Evolutionary conservation across 2,329 filamentous ascomycete species (phyloP).

Genomic region (Scorias spongiosa): DNA sequence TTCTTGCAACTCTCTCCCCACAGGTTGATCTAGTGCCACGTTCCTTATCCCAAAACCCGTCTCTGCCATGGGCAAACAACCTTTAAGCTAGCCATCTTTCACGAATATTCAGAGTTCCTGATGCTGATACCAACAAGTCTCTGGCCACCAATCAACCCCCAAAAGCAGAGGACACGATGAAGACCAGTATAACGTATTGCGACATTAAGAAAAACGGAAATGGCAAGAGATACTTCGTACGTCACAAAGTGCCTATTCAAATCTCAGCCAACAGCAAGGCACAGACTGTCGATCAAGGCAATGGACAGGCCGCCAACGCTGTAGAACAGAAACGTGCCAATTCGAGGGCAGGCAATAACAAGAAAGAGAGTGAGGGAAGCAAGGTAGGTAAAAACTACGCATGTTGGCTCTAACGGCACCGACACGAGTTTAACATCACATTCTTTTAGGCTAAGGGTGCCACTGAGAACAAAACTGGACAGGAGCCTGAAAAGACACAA

Average conservation of each 20-base stretch:
- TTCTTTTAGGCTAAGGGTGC: background rate
- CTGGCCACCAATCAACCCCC: conserved; percentile 12
- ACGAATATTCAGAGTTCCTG: no score
- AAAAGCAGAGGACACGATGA: conserved; percentile 6
- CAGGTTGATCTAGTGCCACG: no score
- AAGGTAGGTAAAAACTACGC: background rate
- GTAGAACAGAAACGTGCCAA: conserved; percentile 3
- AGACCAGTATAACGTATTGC: conserved; percentile 9
- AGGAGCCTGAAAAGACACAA: conserved; percentile 1
- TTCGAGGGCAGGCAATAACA: conserved; percentile 4
- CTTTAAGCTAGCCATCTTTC: no score
- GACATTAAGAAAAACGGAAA: conserved; percentile 12
- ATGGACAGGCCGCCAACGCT: conserved; percentile 1
- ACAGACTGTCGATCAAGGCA: conserved; percentile 1
- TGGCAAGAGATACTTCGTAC: conserved; percentile 12
- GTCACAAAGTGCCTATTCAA: conserved; percentile 7
- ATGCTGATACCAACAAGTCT: conserved; percentile 18
- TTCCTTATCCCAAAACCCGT: no score
- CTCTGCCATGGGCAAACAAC: no score
- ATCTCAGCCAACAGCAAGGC: conserved; percentile 3
- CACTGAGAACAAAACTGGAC: background rate
- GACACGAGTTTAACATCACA: no score
- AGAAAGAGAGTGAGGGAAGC: conserved; percentile 4
- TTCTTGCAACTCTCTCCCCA: no score
- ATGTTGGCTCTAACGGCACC: no score